Conservation (phyloP, 768 basidiomycete genomes). For the Naganishia friedmannii region DNA sequence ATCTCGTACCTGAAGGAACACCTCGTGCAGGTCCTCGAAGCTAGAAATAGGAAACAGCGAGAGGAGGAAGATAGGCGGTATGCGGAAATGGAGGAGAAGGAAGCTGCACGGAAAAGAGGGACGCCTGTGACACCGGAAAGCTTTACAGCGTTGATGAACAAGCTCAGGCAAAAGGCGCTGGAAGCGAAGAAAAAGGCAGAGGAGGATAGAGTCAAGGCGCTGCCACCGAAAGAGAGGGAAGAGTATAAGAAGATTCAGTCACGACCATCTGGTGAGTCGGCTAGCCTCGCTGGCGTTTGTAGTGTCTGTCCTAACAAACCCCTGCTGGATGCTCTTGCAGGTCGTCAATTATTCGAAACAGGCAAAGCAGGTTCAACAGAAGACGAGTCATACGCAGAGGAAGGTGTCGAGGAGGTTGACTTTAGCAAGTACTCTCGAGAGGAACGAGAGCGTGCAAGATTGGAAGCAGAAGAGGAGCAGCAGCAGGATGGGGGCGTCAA, state of each 20-base stretch:
- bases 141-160: slow-evolving; percentile 75
- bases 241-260: slow-evolving; percentile 67
- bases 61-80: slow-evolving; percentile 73
- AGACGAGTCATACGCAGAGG: slow-evolving; percentile 69
- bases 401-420: slow-evolving; percentile 64
- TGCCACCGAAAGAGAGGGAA: slow-evolving; percentile 78
- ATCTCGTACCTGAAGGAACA: slow-evolving; percentile 79
- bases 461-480: slow-evolving; percentile 65
- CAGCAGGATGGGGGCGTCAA: slow-evolving; percentile 53
- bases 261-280: slow-evolving; percentile 65
- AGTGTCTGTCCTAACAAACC: background rate
- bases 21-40: slow-evolving; percentile 63
- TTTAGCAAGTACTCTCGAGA: slow-evolving; percentile 80
- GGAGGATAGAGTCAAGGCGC: slow-evolving; percentile 68
- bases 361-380: slow-evolving; percentile 67
- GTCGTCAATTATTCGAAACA: slow-evolving; percentile 86
- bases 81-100: slow-evolving; percentile 69
- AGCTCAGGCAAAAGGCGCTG: slow-evolving; percentile 69
- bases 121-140: slow-evolving; percentile 82
- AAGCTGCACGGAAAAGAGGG: slow-evolving; percentile 80
- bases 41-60: slow-evolving; percentile 59
- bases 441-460: slow-evolving; percentile 53
- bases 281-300: background rate
- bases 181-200: slow-evolving; percentile 66
- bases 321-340: slow-evolving; percentile 54